Base-by-base conservation (phyloP, 2,329 filamentous ascomycete species). In the Aspergillus pseudoterreus region DNA sequence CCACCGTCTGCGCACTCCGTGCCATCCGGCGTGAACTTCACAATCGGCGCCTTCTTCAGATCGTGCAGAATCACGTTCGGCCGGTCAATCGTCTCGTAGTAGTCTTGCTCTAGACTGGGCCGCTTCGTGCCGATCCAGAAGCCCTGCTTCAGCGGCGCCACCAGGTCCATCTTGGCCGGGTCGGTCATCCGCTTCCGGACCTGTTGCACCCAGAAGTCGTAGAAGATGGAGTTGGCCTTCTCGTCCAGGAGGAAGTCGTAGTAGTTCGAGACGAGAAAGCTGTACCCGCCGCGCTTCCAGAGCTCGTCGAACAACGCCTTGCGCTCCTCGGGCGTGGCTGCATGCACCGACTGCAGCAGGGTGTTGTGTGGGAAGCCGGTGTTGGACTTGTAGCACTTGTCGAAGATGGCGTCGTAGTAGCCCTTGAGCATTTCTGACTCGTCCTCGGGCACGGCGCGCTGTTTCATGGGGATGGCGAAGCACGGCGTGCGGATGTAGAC, bases 401-500 rank as follows among this genome's bases (percentile, higher is more conserved):
- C 39, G 39, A 42, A 42, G 19, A 42, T 19, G 39, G 39, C 39
- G 39, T 42, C 39, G 39, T 42, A 42, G 39, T 42, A 42, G n/a
- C 39, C 39, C 39, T 42, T 42, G 15, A 42, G 15, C 39, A 19
- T 22, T n/a, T 42, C 39, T 68, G 45, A 17, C 24, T 48, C 45
- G 11, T 27, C 45, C 6, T 19, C 17, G 8, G n/a, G 15, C n/a
- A 48, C 39, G 3, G n/a, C 17, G 6, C 45, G 36, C 36, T 48
- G 45, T 5, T 21, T 42, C 45, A 48, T 48, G 22, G 45, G 71
- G 51, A 88, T 85, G 0, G 83, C 83, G 1, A 87, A 61, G 0
- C 81, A 80, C 4, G 85, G 84, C 1, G 83, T 87, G 12, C 85
- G 77, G 59, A 87, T 83, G 65, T 87, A 71, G 1, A 70, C 65